Percentiles rank a stretch among this genome's conserved stretches.
phyloP scores from a whole-genome alignment of 2,329 filamentous ascomycete genomes.

The Cladosporium austrohemisphaericum region DNA sequence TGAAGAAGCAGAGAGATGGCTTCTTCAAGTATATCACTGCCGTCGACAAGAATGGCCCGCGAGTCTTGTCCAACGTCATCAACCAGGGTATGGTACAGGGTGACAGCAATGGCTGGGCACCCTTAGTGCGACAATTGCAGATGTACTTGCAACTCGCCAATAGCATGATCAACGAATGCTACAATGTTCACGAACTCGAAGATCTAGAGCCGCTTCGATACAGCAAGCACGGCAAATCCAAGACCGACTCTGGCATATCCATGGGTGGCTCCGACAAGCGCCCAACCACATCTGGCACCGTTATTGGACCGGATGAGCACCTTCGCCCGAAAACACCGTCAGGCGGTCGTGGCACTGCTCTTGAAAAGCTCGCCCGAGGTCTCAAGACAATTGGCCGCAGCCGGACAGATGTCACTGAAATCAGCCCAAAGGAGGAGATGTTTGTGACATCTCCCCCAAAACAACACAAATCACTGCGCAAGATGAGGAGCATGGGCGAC shows the following conservation, averaged over 20 bases:
- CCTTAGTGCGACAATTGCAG: conserved; percentile 47
- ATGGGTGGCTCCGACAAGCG: conserved; percentile 21
- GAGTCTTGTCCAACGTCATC: conserved; percentile 52
- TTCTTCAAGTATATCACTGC: conserved; percentile 61
- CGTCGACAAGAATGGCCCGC: conserved; percentile 54
- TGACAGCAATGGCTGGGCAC: conserved; percentile 56
- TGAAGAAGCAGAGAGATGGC: conserved; percentile 56
- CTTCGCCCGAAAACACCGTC: conserved; percentile 33
- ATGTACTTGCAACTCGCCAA: conserved; percentile 58
- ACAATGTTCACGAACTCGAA: conserved; percentile 44
- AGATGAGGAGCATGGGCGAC: conserved; percentile 32
- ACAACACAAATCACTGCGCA: conserved; percentile 29
- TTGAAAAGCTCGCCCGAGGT: conserved; percentile 59
- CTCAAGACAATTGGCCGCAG: conserved; percentile 57
- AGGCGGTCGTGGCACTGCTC: conserved; percentile 43
- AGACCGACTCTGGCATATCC: conserved; percentile 60
- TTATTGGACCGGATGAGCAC: neutral
- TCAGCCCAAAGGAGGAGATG: conserved; percentile 28
- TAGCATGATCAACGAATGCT: conserved; percentile 59
- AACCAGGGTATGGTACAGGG: conserved; percentile 48
- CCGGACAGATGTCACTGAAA: conserved; percentile 49
- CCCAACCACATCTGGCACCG: conserved; percentile 18
- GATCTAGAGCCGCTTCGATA: conserved; percentile 29
- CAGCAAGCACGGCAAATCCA: conserved; percentile 46
- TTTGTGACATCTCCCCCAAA: conserved; percentile 16